Conservation (phyloP, 2,329 filamentous ascomycete species). For the Aspergillus viridinutans region DNA sequence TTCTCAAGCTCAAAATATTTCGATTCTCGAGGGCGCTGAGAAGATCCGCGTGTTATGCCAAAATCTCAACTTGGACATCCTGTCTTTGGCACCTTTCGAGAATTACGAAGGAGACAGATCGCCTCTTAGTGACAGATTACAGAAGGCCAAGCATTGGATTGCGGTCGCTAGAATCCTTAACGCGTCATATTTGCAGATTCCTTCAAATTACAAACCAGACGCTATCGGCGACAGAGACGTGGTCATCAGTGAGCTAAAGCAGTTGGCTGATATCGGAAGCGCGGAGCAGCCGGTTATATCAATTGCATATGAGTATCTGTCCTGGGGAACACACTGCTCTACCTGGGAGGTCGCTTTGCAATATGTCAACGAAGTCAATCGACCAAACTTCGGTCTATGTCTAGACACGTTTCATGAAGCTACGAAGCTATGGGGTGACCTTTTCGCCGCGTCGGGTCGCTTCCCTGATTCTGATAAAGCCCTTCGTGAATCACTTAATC, state of each 20-base stretch:
- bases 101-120: conserved; percentile 33
- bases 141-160: conserved; percentile 29
- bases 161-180: conserved; percentile 20
- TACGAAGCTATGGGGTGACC: conserved; percentile 31
- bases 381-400: conserved; percentile 36
- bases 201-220: conserved; percentile 23
- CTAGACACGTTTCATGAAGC: conserved; percentile 35
- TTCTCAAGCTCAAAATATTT: conserved; percentile 10
- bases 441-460: conserved; percentile 19
- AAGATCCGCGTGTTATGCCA: conserved; percentile 17
- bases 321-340: conserved; percentile 29
- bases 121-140: conserved; percentile 24
- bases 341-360: conserved; percentile 32
- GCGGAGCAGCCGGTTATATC: conserved; percentile 17
- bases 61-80: conserved; percentile 16
- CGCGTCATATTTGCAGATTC: conserved; percentile 30
- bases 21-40: conserved; percentile 14
- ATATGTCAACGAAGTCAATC: conserved; percentile 23
- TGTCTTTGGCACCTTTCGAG: conserved; percentile 33
- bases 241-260: conserved; percentile 27
- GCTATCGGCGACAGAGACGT: conserved; percentile 22
- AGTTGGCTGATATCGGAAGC: conserved; percentile 27
- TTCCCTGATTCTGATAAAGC: conserved; percentile 16
- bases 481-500: conserved; percentile 21
- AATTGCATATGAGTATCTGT: conserved; percentile 34